A percentile compares a stretch with the other conserved stretches of the same genome.
Evolutionary conservation across 495 filamentous ascomycete genomes (phyloP).

Genomic region (Aspergillus biplanus): DNA sequence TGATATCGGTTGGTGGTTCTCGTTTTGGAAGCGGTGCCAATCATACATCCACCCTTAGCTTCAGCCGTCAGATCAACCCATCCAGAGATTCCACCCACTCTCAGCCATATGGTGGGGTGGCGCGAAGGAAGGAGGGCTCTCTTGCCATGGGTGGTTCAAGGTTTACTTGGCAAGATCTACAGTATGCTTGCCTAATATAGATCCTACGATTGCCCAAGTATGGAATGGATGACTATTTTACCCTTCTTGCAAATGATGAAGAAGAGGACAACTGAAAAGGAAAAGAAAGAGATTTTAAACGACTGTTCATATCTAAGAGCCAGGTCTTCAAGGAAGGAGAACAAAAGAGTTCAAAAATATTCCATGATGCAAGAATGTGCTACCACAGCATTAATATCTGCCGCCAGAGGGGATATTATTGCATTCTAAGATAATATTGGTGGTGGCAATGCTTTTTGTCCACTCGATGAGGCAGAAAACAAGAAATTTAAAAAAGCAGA

Average conservation of each 20-base stretch:
- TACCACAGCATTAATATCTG: too few relatives aligned
- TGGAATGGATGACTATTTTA: slow-evolving; percentile 16
- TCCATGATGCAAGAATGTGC: too few relatives aligned
- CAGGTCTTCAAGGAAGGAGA: too few relatives aligned
- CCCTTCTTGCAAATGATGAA: neutral
- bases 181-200: slow-evolving; percentile 30
- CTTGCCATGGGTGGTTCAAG: slow-evolving; percentile 5
- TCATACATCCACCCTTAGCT: too few relatives aligned
- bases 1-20: too few relatives aligned
- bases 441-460: neutral
- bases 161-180: slow-evolving; percentile 28
- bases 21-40: too few relatives aligned
- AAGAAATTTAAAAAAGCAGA: too few relatives aligned
- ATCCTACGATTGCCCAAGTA: slow-evolving; percentile 23
- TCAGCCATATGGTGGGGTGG: slow-evolving; percentile 7
- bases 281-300: neutral
- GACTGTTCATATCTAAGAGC: too few relatives aligned
- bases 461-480: neutral
- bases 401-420: slow-evolving; percentile 1
- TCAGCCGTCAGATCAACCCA: too few relatives aligned
- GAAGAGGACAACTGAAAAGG: neutral
- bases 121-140: slow-evolving; percentile 5
- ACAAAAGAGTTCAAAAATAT: too few relatives aligned
- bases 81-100: too few relatives aligned
- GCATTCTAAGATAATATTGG: neutral